Evolutionary conservation across 73 alveolate genomes (phyloP).

Genomic region (Stentor roeselii): DNA sequence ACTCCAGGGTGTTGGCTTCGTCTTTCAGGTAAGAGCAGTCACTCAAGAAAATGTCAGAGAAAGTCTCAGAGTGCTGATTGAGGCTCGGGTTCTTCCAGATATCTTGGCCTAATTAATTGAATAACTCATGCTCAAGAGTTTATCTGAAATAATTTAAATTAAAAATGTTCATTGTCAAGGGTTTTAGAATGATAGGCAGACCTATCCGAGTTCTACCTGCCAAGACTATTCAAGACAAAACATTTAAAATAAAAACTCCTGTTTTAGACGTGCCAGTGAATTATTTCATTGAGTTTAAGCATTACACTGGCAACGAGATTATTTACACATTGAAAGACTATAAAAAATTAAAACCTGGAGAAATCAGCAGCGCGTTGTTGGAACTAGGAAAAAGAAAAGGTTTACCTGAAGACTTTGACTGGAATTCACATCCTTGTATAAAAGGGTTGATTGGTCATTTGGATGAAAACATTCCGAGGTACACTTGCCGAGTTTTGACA

Average conservation of each 20-base stretch:
- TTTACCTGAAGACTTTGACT: neutral
- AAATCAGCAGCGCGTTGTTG: slow-evolving; percentile 5
- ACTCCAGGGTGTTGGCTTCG: neutral
- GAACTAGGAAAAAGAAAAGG: slow-evolving; percentile 17
- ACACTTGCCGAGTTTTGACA: neutral
- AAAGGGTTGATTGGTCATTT: neutral
- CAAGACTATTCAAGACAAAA: no score
- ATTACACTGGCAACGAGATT: slow-evolving; percentile 15
- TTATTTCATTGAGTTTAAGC: neutral
- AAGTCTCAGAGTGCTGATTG: neutral
- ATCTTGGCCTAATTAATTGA: no score
- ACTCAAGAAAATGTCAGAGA: neutral
- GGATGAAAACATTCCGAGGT: neutral
- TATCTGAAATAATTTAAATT: no score
- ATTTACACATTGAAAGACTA: neutral
- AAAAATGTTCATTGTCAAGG: no score
- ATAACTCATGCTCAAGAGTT: no score
- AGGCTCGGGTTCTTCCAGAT: neutral
- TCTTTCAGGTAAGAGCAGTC: neutral
- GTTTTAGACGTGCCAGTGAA: neutral
- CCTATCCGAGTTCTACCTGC: no score
- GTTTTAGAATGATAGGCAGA: no score
- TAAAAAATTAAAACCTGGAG: slow-evolving; percentile 20
- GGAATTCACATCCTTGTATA: slow-evolving; percentile 12
- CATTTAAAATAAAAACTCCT: neutral